A percentile compares a stretch with the other conserved stretches of the same genome.
Conservation (phyloP, 2,329 filamentous ascomycete genomes). For the Xylaria sp. region DNA sequence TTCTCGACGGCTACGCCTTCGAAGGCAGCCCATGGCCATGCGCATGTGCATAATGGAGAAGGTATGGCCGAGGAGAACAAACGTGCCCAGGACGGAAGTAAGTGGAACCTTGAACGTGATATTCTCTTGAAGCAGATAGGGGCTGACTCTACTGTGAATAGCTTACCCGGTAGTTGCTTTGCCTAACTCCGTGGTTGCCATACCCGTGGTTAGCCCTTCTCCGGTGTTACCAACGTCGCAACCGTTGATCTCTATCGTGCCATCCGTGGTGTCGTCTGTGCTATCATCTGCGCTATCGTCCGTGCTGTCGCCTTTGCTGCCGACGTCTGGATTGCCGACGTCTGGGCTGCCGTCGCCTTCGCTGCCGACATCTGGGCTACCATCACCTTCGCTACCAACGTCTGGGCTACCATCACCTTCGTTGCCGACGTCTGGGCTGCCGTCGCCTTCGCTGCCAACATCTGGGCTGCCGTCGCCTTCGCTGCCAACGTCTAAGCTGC, state of each 20-base stretch:
- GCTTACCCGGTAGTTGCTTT: neutral
- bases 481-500: too few species aligned
- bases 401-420: too few species aligned
- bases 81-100: neutral
- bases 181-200: neutral
- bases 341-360: too few species aligned
- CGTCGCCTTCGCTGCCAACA: too few species aligned
- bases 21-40: neutral
- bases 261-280: neutral
- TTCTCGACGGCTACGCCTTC: constrained; percentile 8
- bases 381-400: too few species aligned
- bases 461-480: too few species aligned
- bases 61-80: neutral
- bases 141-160: neutral
- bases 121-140: neutral
- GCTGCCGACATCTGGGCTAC: too few species aligned
- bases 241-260: neutral
- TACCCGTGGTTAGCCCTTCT: neutral
- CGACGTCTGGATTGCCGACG: too few species aligned
- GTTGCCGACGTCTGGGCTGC: too few species aligned
- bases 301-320: too few species aligned
- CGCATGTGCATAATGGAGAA: neutral
- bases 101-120: neutral
- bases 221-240: neutral
- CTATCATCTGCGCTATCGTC: too few species aligned